These are phyloP conservation scores for Hyphodiscus sp. DNA, from an alignment of 2,329 filamentous ascomycete species.

Conservation along the genomic window DNA sequence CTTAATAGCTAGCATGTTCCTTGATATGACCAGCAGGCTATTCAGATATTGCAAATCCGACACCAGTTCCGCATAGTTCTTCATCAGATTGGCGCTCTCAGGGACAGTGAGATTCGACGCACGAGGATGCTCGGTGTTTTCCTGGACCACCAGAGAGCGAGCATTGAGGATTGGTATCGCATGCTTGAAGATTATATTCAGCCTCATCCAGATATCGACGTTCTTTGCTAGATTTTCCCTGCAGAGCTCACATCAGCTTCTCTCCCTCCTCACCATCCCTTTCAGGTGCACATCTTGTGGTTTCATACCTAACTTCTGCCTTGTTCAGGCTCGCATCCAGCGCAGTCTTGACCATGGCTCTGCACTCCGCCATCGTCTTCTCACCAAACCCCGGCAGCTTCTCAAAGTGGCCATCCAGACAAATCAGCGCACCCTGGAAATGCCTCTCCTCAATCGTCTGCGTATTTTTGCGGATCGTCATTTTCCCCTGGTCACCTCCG, in stretches of 20 bases:
- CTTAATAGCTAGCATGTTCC: constrained; percentile 58
- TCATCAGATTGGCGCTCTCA: constrained; percentile 56
- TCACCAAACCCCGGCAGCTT: constrained; percentile 47
- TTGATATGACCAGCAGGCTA: constrained; percentile 60
- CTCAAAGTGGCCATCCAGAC: constrained; percentile 55
- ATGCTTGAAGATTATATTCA: constrained; percentile 54
- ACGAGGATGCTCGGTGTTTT: constrained; percentile 46
- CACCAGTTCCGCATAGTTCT: constrained; percentile 54
- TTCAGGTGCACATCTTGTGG: neutral
- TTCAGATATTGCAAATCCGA: constrained; percentile 58
- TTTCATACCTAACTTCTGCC: constrained; percentile 49
- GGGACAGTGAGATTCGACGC: constrained; percentile 51
- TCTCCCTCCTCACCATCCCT: neutral
- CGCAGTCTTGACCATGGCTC: constrained; percentile 52
- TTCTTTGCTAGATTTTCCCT: constrained; percentile 57
- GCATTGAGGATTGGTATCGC: constrained; percentile 55
- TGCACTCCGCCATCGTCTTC: constrained; percentile 47
- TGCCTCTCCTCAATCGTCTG: constrained; percentile 57
- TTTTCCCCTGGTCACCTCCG: constrained; percentile 10
- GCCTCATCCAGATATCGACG: constrained; percentile 59
- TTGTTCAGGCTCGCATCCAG: constrained; percentile 56
- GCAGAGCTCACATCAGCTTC: constrained; percentile 6
- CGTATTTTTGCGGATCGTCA: constrained; percentile 20
- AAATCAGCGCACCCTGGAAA: constrained; percentile 54
- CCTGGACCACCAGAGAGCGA: constrained; percentile 51